Base-by-base conservation (phyloP, 495 filamentous ascomycete species). In the Trichoderma virens region DNA sequence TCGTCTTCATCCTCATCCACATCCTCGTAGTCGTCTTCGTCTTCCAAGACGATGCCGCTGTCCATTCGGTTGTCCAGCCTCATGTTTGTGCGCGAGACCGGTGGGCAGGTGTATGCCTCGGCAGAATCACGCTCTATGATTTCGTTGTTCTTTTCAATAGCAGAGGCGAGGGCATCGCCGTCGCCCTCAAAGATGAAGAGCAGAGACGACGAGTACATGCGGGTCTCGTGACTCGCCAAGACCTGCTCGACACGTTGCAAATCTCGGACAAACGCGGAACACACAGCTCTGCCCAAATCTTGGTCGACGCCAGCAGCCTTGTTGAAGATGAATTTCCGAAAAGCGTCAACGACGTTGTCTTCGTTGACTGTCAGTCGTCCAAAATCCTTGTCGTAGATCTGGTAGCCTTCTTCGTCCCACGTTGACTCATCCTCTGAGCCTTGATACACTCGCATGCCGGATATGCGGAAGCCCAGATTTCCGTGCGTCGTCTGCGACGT, bases 121-220 rank as follows among this genome's bases (percentile, higher is more conserved):
- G 51, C 64, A 54, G 54, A 56, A 8, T 56, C 23, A 13, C 61
- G 72, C 62, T 74, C 73, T 43, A 69, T 69, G 20, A 67, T 65
- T 28, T 75, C 76, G 71, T 80, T 82, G 62, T 85, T 84, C 59
- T 87, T 82, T 47, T 86, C 80, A 41, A 96, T 79, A 7, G 89
- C 88, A 25, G 77, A 72, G 69, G 84, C 79, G 66, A 94, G 80
- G 8, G 86, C 86, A 13, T 81, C 77, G 25, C 83, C 83, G 70
- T 97, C 90, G 16, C 95, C 94, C 74, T 98, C 94, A 67, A 95
- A 98, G 9, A 96, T 88, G 54, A 97, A 90, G 27, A 98, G 81
- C 14, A 98, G 76, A 71, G 91, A 96, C 0, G 93, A 83, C 2
- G 91, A 93, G 73, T 93, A 97, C 93, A 98, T 98, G 63, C 93